Base-by-base conservation (phyloP, 2,329 filamentous ascomycete genomes). In the Karstenula rhodostoma region DNA sequence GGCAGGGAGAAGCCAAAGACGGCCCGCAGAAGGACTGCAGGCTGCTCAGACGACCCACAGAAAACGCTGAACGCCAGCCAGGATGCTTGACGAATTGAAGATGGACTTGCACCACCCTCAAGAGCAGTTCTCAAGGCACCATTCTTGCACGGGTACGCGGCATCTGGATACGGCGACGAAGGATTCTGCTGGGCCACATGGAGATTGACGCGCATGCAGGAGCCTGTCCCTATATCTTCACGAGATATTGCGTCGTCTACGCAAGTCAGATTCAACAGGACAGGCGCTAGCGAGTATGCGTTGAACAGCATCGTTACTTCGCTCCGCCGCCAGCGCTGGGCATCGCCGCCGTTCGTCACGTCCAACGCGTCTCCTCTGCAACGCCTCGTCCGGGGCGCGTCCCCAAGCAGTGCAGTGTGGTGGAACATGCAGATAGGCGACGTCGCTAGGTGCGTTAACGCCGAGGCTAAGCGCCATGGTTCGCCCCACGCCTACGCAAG, bases 401-500 rank as follows among this genome's bases (percentile, higher is more conserved):
- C 33, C 22, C 12, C 47, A 32, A 19, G 27, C 25, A 27, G 19
- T 60, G 49, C 59, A 50, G 57, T 27, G 51, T 44, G 35, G 51
- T 49, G 59, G 29, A 37, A 27, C 33, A 37, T 58, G 59, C 43
- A 58, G 59, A 62, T 57, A 59, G 57, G 56, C 61, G 47, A 57
- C 29, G 15, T 32, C 33, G 27, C 57, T 59, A 58, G 56, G 29
- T n/a, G 35, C 52, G 57, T 58, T 59, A 63, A 61, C 53, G 54
- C 62, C 62, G 62, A 60, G 9, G n/a, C 52, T 60, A 64, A 64
- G 62, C 64, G 64, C 64, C 61, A 66, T 58, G 27, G 59, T 61
- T 62, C 60, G 32, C 50, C 47, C 35, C 27, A 4, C 40, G 37
- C 46, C 51, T 46, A 48, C 13, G 23, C 37, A 59, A 59, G 57